Conservation (phyloP, 306 rosid genomes). For the Acacia acuminata region DNA sequence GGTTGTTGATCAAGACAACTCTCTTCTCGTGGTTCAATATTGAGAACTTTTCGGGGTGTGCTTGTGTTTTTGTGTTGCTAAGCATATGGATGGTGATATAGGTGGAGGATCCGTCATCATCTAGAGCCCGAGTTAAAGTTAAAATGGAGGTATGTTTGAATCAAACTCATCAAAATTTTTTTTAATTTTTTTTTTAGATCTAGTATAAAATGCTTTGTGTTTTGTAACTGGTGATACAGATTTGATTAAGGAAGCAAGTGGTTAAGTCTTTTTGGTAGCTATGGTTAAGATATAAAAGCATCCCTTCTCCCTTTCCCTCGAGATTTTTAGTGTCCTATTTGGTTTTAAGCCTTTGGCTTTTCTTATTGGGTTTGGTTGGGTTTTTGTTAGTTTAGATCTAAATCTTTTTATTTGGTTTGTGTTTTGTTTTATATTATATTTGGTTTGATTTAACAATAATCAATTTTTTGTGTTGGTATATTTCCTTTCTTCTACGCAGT, state of each 20-base stretch:
- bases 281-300: neutral
- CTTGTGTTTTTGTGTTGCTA: too few species aligned
- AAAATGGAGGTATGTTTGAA: too few species aligned
- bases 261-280: neutral
- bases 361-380: too few species aligned
- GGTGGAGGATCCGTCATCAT: too few species aligned
- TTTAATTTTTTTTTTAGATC: too few species aligned
- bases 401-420: neutral
- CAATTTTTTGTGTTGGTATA: neutral
- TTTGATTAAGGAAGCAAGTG: neutral
- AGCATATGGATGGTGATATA: too few species aligned
- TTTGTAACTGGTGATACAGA: neutral
- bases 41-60: too few species aligned
- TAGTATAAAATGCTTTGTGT: neutral
- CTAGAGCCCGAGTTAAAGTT: too few species aligned
- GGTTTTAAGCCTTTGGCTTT: neutral
- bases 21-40: too few species aligned
- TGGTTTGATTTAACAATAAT: neutral
- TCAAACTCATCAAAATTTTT: too few species aligned
- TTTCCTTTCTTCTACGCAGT: neutral
- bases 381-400: too few species aligned
- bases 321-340: neutral
- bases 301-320: neutral
- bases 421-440: neutral
- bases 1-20: too few species aligned